Conservation (phyloP, 2,329 filamentous ascomycete genomes). For the Daldinia sp. region DNA sequence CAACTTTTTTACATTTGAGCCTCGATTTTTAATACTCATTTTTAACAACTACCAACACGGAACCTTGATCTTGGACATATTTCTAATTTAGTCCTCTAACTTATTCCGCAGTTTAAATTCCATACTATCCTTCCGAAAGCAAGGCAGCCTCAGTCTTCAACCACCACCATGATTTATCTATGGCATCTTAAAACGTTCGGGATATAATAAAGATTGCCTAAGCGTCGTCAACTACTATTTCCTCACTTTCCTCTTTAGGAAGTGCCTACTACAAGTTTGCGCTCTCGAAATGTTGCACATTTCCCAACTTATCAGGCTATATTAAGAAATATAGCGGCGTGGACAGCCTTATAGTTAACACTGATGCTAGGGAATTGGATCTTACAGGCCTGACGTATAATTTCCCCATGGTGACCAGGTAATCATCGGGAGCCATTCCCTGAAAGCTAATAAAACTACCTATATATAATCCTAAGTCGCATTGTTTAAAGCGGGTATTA, state of each 20-base stretch:
- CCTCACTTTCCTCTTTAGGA: background rate
- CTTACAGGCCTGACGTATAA: background rate
- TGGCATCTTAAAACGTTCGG: background rate
- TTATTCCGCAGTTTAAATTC: background rate
- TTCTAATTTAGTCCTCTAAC: background rate
- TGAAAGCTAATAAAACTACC: too few species aligned
- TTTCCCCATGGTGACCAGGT: background rate
- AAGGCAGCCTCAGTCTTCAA: background rate
- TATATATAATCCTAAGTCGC: background rate
- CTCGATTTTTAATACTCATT: too few species aligned
- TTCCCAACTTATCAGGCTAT: background rate
- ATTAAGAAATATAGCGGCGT: background rate
- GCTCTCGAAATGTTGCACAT: background rate
- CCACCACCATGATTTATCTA: background rate
- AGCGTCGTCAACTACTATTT: background rate
- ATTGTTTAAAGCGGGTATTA: background rate
- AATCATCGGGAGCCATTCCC: background rate
- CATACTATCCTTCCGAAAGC: background rate
- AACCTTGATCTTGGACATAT: constrained; percentile 14
- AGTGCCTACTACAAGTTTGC: background rate
- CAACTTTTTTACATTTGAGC: constrained; percentile 17
- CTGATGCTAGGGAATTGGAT: background rate
- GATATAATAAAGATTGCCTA: background rate
- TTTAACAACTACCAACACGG: constrained; percentile 7
- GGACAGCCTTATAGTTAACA: background rate